Evolutionary conservation across 2,329 filamentous ascomycete genomes (phyloP), one percentile per base, ranked within the genome.

Genomic region (Leptographium lundbergii): DNA sequence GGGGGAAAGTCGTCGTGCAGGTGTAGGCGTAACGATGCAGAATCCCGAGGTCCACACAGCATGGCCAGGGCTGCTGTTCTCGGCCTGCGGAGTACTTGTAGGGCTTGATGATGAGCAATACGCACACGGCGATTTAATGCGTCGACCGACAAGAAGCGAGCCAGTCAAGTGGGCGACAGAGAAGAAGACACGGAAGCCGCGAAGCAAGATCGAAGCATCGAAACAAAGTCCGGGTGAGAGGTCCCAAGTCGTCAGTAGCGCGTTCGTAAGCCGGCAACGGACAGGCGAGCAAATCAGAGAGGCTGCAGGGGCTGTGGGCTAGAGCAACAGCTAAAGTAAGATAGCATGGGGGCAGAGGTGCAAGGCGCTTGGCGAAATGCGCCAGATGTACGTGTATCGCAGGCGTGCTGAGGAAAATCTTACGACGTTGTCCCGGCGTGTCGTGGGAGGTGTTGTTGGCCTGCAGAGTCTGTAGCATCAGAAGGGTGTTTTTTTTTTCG

Each of bases 121-220:
- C 54, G 39, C 39, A 32, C 39, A 34, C 25, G 25, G n/a, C 17
- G 25, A 27, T 24, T 24, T 24, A 22, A 10, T 9, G 32, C 13
- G 51, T 36, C 27, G 36, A 29, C 11, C 1, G 32, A 10, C 14
- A 14, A 19, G 13, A 25, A 42, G 24, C 10, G 17, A 27, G 25
- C 22, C 19, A 7, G 17, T 14, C 24, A 62, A 66, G 66, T 65
- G 60, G 61, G 58, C 59, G 51, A 39, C 3, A 39, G 13, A 39
- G 13, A 14, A 17, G 36, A 39, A 39, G 57, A 58, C 62, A 61
- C 62, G 64, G 59, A 62, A 61, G 47, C 36, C 60, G 67, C 63
- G 71, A 67, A 69, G 70, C 68, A 66, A 47, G 54, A 45, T 45
- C 24, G 54, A 47, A 56, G 36, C 52, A 54, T 54, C 19, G 51